Percentiles rank a stretch among this genome's conserved stretches.
Conservation (phyloP, 2,329 filamentous ascomycete genomes). For the Microdochium bolleyi region DNA sequence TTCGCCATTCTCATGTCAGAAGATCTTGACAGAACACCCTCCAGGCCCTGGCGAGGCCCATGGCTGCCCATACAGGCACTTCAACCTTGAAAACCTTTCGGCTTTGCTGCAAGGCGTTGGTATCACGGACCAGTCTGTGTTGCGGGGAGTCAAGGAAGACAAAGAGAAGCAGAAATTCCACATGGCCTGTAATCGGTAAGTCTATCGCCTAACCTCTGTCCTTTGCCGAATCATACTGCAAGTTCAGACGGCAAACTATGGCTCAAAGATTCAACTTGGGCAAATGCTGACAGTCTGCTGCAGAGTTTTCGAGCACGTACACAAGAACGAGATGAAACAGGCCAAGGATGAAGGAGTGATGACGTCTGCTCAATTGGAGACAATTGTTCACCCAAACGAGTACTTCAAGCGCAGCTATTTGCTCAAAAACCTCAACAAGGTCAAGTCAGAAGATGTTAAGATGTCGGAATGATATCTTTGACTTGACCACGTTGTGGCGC, state of each 20-base stretch:
- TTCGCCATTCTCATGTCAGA: slow-evolving; percentile 88
- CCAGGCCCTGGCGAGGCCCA: slow-evolving; percentile 84
- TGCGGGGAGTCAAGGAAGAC: slow-evolving; percentile 80
- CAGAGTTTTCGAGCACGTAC: slow-evolving; percentile 80
- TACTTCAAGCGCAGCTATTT: slow-evolving; percentile 95
- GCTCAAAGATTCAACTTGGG: not conserved
- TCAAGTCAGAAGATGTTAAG: slow-evolving; percentile 41
- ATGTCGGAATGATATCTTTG: slow-evolving; percentile 39
- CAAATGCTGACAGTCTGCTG: slow-evolving; percentile 6
- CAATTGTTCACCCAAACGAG: slow-evolving; percentile 93
- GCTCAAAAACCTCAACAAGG: slow-evolving; percentile 66
- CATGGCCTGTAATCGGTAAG: slow-evolving; percentile 84
- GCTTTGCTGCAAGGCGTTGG: slow-evolving; percentile 70
- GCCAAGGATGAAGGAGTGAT: slow-evolving; percentile 68
- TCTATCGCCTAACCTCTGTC: slow-evolving; percentile 5
- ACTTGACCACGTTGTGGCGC: not conserved
- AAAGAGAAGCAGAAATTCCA: slow-evolving; percentile 85
- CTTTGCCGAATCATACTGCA: not conserved
- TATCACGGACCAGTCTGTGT: slow-evolving; percentile 66
- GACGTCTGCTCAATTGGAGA: slow-evolving; percentile 74
- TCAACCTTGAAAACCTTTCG: slow-evolving; percentile 78
- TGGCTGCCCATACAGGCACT: slow-evolving; percentile 95
- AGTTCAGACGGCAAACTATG: not conserved
- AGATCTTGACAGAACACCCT: slow-evolving; percentile 82
- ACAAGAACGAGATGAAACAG: slow-evolving; percentile 70